These are phyloP conservation scores for Extremus antarcticus DNA, from an alignment of 495 filamentous ascomycete genomes.

Conservation along the genomic window DNA sequence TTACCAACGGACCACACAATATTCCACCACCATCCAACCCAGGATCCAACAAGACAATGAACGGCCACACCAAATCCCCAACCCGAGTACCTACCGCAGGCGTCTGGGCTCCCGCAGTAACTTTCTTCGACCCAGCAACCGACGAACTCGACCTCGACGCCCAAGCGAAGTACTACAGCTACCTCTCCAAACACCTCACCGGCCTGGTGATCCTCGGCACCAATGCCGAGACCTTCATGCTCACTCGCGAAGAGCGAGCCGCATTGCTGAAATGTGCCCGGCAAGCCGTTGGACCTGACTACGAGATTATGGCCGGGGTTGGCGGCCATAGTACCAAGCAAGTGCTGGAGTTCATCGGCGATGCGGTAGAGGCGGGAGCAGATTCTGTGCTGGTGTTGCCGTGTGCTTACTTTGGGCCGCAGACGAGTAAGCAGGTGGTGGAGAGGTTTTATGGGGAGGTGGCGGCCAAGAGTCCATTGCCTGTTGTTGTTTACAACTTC, in stretches of 20 bases:
- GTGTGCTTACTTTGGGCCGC: conserved; percentile 53
- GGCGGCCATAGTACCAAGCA: conserved; percentile 56
- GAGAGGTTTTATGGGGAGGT: conserved; percentile 52
- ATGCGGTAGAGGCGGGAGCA: conserved; percentile 47
- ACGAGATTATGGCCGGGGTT: conserved; percentile 36
- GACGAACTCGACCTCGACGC: conserved; percentile 18
- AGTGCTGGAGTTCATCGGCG: conserved; percentile 45
- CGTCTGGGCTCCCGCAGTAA: conserved; percentile 23
- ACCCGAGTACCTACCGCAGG: conserved; percentile 15
- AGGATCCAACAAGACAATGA: conserved; percentile 8
- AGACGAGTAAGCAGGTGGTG: conserved; percentile 46
- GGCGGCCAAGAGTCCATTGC: conserved; percentile 39
- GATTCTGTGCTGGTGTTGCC: conserved; percentile 53
- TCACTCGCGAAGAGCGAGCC: conserved; percentile 23
- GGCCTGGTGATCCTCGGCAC: conserved; percentile 26
- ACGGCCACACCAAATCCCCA: conserved; percentile 4
- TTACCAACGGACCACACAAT: no score
- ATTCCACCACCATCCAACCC: background rate
- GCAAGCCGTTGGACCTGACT: conserved; percentile 17
- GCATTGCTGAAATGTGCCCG: conserved; percentile 19
- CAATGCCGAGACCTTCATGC: conserved; percentile 25
- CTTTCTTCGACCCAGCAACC: conserved; percentile 23
- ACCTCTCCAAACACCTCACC: conserved; percentile 23
- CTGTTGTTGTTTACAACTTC: conserved; percentile 61
- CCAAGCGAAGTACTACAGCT: conserved; percentile 23